phyloP scores from a whole-genome alignment of 2,329 filamentous ascomycete species.

The Lachnellula hyalina region DNA sequence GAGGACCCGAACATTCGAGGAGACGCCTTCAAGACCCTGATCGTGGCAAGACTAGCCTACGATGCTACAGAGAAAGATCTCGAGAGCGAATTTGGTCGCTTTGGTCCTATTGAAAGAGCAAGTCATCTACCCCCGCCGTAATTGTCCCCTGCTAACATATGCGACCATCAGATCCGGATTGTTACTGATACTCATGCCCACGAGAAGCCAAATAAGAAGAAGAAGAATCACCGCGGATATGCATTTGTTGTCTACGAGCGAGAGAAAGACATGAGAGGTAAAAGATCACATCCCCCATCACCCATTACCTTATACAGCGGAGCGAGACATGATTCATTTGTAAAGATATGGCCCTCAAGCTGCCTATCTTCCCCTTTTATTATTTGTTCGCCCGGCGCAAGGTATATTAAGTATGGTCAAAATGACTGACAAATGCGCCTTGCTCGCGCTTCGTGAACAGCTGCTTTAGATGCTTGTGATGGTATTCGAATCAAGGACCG shows the following conservation, averaged over 20 bases:
- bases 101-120: slow-evolving; percentile 90
- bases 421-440: slow-evolving; percentile 63
- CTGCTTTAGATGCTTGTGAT: slow-evolving; percentile 81
- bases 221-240: slow-evolving; percentile 81
- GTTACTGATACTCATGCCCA: slow-evolving; percentile 69
- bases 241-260: slow-evolving; percentile 96
- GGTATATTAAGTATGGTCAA: slow-evolving; percentile 51
- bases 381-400: slow-evolving; percentile 29
- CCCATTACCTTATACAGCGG: slow-evolving; percentile 27
- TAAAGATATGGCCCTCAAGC: slow-evolving; percentile 39
- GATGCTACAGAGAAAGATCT: slow-evolving; percentile 84
- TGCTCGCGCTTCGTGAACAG: slow-evolving; percentile 59
- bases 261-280: slow-evolving; percentile 99
- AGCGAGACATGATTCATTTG: slow-evolving; percentile 31
- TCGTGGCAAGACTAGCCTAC: slow-evolving; percentile 86
- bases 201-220: slow-evolving; percentile 68
- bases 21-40: slow-evolving; percentile 91
- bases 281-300: slow-evolving; percentile 41
- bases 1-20: slow-evolving; percentile 87
- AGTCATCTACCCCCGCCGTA: slow-evolving; percentile 25
- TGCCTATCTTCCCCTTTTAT: slow-evolving; percentile 33
- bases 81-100: slow-evolving; percentile 88
- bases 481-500: slow-evolving; percentile 89
- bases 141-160: slow-evolving; percentile 14
- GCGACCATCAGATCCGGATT: slow-evolving; percentile 67